Percentiles rank a stretch among this genome's conserved stretches.
phyloP scores from a whole-genome alignment of 768 basidiomycete genomes.

The Megacollybia marginata region DNA sequence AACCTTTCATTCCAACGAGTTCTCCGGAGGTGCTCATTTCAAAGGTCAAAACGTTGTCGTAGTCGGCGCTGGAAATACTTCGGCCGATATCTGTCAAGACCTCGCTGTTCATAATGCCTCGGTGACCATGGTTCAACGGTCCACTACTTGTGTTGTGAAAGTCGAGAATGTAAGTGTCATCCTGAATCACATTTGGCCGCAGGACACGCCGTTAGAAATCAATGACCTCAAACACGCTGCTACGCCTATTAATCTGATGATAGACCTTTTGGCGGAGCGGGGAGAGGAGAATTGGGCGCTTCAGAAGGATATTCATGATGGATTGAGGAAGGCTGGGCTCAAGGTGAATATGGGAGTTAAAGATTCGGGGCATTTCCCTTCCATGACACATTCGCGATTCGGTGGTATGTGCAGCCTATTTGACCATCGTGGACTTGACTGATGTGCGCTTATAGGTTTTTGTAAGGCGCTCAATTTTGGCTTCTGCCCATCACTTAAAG shows the following conservation, averaged over 20 bases:
- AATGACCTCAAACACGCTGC: slow-evolving; percentile 14
- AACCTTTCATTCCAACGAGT: slow-evolving; percentile 24
- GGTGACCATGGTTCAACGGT: slow-evolving; percentile 38
- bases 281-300: slow-evolving; percentile 12
- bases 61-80: slow-evolving; percentile 31
- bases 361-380: slow-evolving; percentile 19
- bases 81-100: slow-evolving; percentile 32
- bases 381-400: slow-evolving; percentile 17
- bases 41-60: slow-evolving; percentile 27
- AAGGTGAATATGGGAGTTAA: slow-evolving; percentile 25
- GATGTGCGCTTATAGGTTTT: neutral
- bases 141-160: slow-evolving; percentile 25
- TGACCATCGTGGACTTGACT: neutral
- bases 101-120: slow-evolving; percentile 22
- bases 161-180: neutral
- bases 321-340: slow-evolving; percentile 27
- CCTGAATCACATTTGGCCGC: slow-evolving; percentile 8
- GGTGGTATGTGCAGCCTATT: slow-evolving; percentile 20
- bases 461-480: neutral
- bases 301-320: slow-evolving; percentile 26
- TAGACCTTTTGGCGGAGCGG: slow-evolving; percentile 1
- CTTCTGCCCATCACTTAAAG: neutral
- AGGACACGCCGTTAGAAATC: slow-evolving; percentile 14
- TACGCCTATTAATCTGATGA: slow-evolving; percentile 7
- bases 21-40: slow-evolving; percentile 18